phyloP scores from a whole-genome alignment of 2,329 filamentous ascomycete species.

The Colletotrichum noveboracense region DNA sequence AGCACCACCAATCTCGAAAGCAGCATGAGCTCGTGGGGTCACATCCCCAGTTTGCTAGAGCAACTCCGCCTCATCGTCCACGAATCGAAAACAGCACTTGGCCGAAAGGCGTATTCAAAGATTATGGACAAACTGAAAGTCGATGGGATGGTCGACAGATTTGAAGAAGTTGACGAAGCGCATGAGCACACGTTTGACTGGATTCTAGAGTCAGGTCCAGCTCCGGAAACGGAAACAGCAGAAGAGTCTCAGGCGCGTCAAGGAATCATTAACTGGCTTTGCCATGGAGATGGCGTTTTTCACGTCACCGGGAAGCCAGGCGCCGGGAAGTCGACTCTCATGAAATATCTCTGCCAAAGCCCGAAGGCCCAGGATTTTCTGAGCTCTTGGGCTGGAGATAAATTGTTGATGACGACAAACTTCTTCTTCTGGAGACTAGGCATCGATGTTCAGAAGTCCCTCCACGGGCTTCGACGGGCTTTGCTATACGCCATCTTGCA shows the following conservation, averaged over 20 bases:
- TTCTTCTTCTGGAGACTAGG: constrained; percentile 7
- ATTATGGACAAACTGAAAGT: background rate
- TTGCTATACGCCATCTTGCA: background rate
- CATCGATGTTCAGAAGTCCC: background rate
- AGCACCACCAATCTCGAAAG: background rate
- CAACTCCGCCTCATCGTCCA: background rate
- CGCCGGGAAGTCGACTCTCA: constrained; percentile 1
- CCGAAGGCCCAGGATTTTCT: background rate
- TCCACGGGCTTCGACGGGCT: background rate
- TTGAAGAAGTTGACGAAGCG: background rate
- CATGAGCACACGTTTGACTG: background rate
- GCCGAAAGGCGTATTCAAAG: background rate
- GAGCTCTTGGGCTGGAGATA: background rate
- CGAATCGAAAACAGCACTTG: background rate
- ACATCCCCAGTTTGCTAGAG: background rate
- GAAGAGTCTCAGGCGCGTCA: background rate
- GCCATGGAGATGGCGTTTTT: background rate
- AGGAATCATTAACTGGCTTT: background rate
- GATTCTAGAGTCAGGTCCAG: background rate
- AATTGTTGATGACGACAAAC: background rate
- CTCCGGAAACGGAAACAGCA: background rate
- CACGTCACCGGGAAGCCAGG: background rate
- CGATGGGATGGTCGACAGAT: background rate
- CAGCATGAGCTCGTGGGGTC: background rate
- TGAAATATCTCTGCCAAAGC: background rate